Conservation (phyloP, 306 rosid species). For the Styphnolobium japonicum region DNA sequence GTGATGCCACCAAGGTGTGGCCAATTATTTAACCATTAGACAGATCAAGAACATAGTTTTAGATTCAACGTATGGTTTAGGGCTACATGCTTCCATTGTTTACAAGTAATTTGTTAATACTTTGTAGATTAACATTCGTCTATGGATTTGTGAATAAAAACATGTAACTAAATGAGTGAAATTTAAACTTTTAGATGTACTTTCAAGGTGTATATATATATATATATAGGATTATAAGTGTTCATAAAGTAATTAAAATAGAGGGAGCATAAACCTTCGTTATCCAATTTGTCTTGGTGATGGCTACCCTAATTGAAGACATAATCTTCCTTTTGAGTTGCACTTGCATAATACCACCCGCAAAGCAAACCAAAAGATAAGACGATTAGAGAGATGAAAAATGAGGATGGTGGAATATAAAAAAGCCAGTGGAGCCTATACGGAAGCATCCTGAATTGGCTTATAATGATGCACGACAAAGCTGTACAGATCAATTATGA, state of each 20-base stretch:
- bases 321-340: background rate
- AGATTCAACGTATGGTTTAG: background rate
- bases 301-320: slow-evolving; percentile 1
- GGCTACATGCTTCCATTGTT: background rate
- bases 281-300: background rate
- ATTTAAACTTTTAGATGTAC: background rate
- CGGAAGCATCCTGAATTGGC: background rate
- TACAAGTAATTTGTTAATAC: background rate
- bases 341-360: background rate
- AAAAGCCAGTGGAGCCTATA: background rate
- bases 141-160: background rate
- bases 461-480: background rate
- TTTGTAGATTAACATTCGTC: background rate
- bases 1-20: background rate
- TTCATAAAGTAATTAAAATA: background rate
- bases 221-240: background rate
- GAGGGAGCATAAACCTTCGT: background rate
- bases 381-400: background rate
- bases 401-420: background rate
- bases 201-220: background rate
- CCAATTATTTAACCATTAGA: background rate
- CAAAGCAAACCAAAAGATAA: background rate
- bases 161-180: background rate
- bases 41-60: background rate
- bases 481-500: background rate